Conservation (phyloP, 2,329 filamentous ascomycete genomes). For the Chrysosporium keratinophilum region DNA sequence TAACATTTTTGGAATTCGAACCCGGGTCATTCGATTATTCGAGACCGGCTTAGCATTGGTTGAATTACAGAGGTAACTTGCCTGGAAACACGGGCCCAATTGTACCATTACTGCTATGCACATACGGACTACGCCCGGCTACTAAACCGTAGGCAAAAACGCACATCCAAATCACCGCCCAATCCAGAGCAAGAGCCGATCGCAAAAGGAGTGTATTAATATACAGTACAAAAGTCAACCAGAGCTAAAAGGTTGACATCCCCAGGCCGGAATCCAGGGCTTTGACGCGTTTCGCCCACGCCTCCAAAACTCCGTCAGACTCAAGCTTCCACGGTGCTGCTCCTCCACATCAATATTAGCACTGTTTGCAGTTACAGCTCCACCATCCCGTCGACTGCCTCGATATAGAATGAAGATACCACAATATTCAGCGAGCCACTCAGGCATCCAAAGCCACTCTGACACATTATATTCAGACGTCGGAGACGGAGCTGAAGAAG, state of each 20-base stretch:
- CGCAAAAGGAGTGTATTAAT: neutral
- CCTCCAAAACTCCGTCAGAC: conserved; percentile 1
- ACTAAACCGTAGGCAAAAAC: no score
- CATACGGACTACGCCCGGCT: no score
- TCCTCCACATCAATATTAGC: neutral
- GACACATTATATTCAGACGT: neutral
- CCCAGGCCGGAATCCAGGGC: conserved; percentile 15
- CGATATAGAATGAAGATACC: neutral
- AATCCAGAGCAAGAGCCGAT: neutral
- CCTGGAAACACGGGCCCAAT: no score
- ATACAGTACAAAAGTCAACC: conserved; percentile 2
- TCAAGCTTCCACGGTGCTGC: neutral
- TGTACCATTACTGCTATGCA: no score
- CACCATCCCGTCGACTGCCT: neutral
- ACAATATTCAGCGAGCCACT: conserved; percentile 1
- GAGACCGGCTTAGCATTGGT: no score
- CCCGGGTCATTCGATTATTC: no score
- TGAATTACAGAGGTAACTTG: no score
- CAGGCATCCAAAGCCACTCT: neutral
- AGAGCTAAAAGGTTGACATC: conserved; percentile 11
- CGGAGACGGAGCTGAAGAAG: neutral
- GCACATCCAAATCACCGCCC: neutral
- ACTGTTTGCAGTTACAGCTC: neutral
- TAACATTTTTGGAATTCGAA: no score
- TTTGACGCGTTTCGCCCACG: neutral